Evolutionary conservation across 345 rosid species (phyloP).

Genomic region (Eucalyptus leucophloia): DNA sequence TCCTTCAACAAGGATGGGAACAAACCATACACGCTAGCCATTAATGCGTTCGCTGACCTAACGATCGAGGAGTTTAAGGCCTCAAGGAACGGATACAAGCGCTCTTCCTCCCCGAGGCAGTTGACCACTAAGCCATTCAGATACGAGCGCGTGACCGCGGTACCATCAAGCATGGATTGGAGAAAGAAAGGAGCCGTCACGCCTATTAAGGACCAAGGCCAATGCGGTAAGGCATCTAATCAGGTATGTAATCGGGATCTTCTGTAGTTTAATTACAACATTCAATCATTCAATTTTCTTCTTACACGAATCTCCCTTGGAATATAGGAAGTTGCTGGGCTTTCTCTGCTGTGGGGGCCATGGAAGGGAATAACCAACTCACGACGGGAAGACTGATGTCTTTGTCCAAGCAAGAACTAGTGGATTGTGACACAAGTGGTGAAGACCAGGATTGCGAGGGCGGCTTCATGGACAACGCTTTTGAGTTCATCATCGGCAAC

Average conservation of each 20-base stretch:
- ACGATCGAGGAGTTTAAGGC: conserved; percentile 12
- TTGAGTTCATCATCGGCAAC: conserved; percentile 6
- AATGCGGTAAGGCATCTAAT: neutral
- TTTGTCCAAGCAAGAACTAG: conserved; percentile 15
- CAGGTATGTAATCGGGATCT: neutral
- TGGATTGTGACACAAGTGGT: conserved; percentile 8
- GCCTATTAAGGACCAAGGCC: conserved; percentile 17
- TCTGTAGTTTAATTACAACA: neutral
- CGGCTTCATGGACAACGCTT: conserved; percentile 12
- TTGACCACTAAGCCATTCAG: neutral
- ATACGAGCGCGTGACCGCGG: neutral
- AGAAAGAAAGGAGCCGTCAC: conserved; percentile 17
- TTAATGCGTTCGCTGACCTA: conserved; percentile 20
- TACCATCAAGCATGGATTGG: conserved; percentile 13
- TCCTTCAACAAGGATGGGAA: conserved; percentile 5
- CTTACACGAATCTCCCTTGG: neutral
- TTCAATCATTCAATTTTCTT: neutral
- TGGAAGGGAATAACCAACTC: neutral
- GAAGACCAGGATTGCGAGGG: conserved; percentile 12
- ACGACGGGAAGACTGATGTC: neutral
- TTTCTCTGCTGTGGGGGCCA: conserved; percentile 6
- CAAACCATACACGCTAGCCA: conserved; percentile 13
- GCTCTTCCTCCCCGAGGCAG: neutral
- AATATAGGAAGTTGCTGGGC: conserved; percentile 11
- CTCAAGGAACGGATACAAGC: neutral